Percentiles rank a stretch among this genome's conserved stretches.
These are phyloP conservation scores for Macrolepiota fuliginosa DNA, from an alignment of 768 basidiomycete genomes.

Conservation along the genomic window DNA sequence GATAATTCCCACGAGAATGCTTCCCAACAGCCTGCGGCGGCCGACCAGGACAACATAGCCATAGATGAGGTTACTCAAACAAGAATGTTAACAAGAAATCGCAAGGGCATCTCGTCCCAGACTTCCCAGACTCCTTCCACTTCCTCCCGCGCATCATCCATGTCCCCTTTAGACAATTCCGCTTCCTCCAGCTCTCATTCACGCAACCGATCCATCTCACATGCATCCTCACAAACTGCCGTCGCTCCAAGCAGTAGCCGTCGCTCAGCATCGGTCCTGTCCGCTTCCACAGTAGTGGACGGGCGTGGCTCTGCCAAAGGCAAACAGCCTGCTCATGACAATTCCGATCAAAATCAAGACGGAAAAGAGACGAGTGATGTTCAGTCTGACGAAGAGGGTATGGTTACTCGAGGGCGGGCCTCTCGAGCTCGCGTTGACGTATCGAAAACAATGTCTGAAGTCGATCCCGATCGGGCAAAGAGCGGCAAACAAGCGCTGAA, in stretches of 20 bases:
- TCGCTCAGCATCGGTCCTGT: conserved; percentile 38
- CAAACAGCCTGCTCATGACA: conserved; percentile 19
- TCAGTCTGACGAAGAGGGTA: conserved; percentile 27
- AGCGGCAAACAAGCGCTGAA: conserved; percentile 2
- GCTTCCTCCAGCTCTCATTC: conserved; percentile 24
- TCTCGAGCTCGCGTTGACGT: conserved; percentile 10
- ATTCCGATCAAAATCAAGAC: conserved; percentile 15
- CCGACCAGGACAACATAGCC: not conserved
- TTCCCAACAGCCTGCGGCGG: conserved; percentile 5
- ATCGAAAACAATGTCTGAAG: conserved; percentile 1
- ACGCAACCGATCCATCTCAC: conserved; percentile 36
- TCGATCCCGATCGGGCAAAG: not conserved
- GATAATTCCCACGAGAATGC: conserved; percentile 12
- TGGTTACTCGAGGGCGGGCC: conserved; percentile 38
- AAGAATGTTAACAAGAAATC: conserved; percentile 11
- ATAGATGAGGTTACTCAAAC: conserved; percentile 4
- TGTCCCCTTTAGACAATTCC: conserved; percentile 9
- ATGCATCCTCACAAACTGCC: conserved; percentile 35
- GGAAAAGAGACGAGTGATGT: conserved; percentile 13
- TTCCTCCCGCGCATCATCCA: conserved; percentile 15
- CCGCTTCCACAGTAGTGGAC: conserved; percentile 35
- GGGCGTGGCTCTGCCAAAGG: conserved; percentile 12
- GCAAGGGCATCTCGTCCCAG: conserved; percentile 8
- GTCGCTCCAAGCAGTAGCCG: conserved; percentile 23
- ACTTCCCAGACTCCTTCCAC: conserved; percentile 12